Evolutionary conservation across 2,329 filamentous ascomycete genomes (phyloP).

Genomic region (Microascus cirrosus): DNA sequence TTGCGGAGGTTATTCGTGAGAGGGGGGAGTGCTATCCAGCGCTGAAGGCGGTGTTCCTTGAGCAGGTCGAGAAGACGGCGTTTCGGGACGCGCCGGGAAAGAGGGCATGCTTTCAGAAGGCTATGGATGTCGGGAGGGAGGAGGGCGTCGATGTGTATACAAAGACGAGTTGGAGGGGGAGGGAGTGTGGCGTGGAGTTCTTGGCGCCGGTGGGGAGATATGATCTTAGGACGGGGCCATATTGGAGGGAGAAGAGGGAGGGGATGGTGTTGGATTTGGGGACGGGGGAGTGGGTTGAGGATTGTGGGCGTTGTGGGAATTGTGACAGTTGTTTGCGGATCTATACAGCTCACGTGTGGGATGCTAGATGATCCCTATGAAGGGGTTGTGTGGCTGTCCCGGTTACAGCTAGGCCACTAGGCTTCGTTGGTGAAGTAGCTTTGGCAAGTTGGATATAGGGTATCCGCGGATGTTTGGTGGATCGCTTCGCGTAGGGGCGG

Average conservation of each 20-base stretch:
- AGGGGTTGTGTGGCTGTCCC: no score
- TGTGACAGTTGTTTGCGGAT: background rate
- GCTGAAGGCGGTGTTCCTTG: background rate
- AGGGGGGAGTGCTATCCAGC: background rate
- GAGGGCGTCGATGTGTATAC: background rate
- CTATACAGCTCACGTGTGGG: background rate
- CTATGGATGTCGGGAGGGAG: background rate
- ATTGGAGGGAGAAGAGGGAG: background rate
- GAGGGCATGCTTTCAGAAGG: background rate
- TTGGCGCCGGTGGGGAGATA: background rate
- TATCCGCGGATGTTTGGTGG: no score
- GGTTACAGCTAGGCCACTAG: no score
- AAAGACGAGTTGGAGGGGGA: no score
- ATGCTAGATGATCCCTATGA: background rate
- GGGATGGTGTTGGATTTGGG: background rate
- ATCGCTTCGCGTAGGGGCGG: no score
- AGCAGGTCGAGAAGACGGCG: background rate
- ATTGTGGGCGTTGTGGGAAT: background rate
- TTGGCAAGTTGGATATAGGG: no score
- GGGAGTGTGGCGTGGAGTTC: background rate
- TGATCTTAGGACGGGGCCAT: constrained; percentile 1
- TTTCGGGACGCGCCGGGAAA: background rate
- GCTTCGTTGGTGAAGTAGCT: no score
- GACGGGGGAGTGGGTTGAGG: background rate
- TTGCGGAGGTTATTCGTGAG: background rate